Base-by-base conservation (phyloP, 176 grass and related monocot genomes). In the Phoenix roebelenii region DNA sequence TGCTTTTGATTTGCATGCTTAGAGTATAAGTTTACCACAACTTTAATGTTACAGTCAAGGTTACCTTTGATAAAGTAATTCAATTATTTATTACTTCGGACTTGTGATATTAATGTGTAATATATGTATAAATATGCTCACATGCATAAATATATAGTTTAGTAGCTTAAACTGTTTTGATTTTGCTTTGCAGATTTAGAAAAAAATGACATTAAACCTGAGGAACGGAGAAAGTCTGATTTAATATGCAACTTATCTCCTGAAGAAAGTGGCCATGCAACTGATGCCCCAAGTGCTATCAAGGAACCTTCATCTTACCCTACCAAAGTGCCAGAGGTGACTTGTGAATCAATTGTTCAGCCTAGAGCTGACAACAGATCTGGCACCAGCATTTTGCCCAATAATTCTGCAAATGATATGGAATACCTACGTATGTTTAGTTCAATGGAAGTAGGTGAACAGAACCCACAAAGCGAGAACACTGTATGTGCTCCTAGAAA, bases 211-310 rank as follows among this genome's bases (percentile, higher is more conserved):
- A 18, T 24, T 48, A 32, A 18, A 35, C 7, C 7, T 63, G 15
- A 63, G 7, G 28, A 55, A 15, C 18, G 18, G 20, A 63, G 29
- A 22, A 55, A 63, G 54, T 14, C 15, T 44, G 25, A 56, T 68
- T 19, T 30, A 2, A 39, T 3, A 48, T 29, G 14, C 50, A 48
- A 49, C 15, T 54, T 61, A n/a, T 15, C 24, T 51, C 0, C 12
- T 32, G 69, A 72, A 7, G 24, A 32, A n/a, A 52, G 5, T 15
- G 23, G 17, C 10, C 25, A 4, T 22, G 48, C 70, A 22, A 61
- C 75, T 78, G 81, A 82, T 75, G 58, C 10, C 7, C 52, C 61
- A 65, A 64, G 65, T 75, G 29, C 23, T 63, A 52, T 58, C 39
- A 64, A 49, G 32, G 64, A 57, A 25, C 24, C 64, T 50, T 79